Conservation (phyloP, 306 rosid species). For the Arachis hypogaea region DNA sequence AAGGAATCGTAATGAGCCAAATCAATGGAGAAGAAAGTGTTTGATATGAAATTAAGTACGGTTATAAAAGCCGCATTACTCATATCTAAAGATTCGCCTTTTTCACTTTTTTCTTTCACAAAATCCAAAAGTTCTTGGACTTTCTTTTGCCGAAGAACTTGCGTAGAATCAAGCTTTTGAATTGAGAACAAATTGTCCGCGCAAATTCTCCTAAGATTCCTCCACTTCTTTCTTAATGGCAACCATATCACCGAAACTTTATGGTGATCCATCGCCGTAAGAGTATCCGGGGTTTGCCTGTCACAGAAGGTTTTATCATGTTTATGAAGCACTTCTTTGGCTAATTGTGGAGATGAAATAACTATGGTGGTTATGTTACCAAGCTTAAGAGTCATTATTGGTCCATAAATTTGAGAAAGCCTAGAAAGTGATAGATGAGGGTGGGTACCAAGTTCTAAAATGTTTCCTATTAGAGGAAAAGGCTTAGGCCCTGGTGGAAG, state of each 20-base stretch:
- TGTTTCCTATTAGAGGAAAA: constrained; percentile 26
- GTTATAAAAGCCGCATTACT: constrained; percentile 7
- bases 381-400: constrained; percentile 17
- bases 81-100: constrained; percentile 19
- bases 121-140: background rate
- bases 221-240: background rate
- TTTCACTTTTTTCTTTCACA: constrained; percentile 1
- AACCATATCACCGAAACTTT: background rate
- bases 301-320: background rate
- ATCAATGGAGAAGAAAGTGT: constrained; percentile 23
- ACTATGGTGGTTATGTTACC: constrained; percentile 29
- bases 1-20: constrained; percentile 24
- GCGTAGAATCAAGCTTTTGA: background rate
- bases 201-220: constrained; percentile 14
- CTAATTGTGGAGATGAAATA: constrained; percentile 31
- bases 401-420: constrained; percentile 32
- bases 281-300: background rate
- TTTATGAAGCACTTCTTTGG: constrained; percentile 9
- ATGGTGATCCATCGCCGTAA: constrained; percentile 20
- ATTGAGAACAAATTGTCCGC: constrained; percentile 13
- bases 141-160: constrained; percentile 4
- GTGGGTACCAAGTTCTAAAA: constrained; percentile 8
- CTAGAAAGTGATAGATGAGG: constrained; percentile 20
- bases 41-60: constrained; percentile 25
- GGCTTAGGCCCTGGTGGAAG: constrained; percentile 8